Conservation (phyloP, 805 yeast genomes). For the Metschnikowia matae region DNA sequence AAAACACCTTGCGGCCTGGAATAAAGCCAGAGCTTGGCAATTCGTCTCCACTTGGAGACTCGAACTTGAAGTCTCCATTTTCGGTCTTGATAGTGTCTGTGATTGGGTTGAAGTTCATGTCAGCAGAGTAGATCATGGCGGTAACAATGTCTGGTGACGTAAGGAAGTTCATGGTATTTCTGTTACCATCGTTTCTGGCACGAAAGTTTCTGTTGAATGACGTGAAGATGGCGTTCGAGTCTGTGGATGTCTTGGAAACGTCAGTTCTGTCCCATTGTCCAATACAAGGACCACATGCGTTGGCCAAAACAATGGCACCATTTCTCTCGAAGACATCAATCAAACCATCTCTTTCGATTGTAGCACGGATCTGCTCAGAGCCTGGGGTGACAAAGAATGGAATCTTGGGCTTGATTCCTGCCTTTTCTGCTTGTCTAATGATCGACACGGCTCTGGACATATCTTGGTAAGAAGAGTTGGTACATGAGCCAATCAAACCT, state of each 20-base stretch:
- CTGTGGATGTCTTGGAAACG: constrained; percentile 57
- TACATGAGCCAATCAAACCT: constrained; percentile 96
- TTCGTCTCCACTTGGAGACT: constrained; percentile 80
- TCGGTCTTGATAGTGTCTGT: constrained; percentile 74
- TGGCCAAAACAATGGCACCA: constrained; percentile 91
- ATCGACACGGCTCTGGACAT: constrained; percentile 95
- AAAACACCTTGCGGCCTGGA: constrained; percentile 68
- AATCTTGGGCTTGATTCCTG: constrained; percentile 84
- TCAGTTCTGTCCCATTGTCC: constrained; percentile 99
- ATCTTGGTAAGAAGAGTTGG: constrained; percentile 97
- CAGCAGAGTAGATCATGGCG: constrained; percentile 94
- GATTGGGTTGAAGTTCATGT: constrained; percentile 85
- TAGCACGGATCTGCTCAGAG: constrained; percentile 96
- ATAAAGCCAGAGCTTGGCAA: constrained; percentile 77
- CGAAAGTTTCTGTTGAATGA: constrained; percentile 97
- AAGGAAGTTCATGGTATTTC: constrained; percentile 94
- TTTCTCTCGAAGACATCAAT: constrained; percentile 73
- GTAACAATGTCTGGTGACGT: constrained; percentile 99
- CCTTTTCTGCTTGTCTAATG: constrained; percentile 79
- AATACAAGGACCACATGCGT: constrained; percentile 99
- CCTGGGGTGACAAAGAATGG: constrained; percentile 97
- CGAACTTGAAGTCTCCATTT: constrained; percentile 75
- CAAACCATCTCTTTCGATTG: constrained; percentile 92
- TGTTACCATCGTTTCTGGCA: constrained; percentile 97
- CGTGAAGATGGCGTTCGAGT: constrained; percentile 85